Evolutionary conservation across 495 filamentous ascomycete genomes (phyloP), one percentile per base, ranked within the genome.

Genomic region (Lepidopterella palustris): DNA sequence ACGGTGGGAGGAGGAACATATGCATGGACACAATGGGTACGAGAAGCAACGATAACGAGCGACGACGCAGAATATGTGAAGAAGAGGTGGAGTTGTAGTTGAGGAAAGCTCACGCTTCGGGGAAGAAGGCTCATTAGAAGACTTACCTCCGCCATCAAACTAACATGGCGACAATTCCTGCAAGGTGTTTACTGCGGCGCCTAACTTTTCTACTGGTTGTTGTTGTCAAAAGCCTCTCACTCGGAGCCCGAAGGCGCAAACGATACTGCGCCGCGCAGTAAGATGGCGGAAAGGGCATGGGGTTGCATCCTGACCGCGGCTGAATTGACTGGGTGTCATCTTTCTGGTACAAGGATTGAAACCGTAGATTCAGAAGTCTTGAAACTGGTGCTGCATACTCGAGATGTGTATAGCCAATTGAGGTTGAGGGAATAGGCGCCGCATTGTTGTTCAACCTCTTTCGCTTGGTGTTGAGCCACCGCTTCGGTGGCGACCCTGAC

Each of bases 271-370:
- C 47, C 20, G 21, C 47, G 25, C 47, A 25, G 11, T 11, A 15
- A 42, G 35, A 50, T 23, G 47, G 47, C 47, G 47, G 47, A 21
- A 10, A 2, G 13, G 18, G 18, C 35, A 42, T 42, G 35, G 35
- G 35, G 35, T 18, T 42, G 35, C 35, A 42, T 42, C 35, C 35
- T 18, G 35, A 42, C 35, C 31, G 52, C 27, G 21, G 49, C 45
- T 31, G 51, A 48, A 56, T 53, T 35, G 62, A 60, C 26, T 64
- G 62, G 62, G 35, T 52, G 45, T 47, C 53, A 64, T 45, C 45
- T 53, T 53, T 52, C 47, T 9, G 39, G 27, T 47, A 40, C 18
- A 10, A 9, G 27, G 13, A 58, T 21, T 55, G 61, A 63, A 63
- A 59, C 55, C n/a, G 27, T n/a, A 5, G 35, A 45, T 11, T 35